Conservation (phyloP, 1,139 yeast genomes). For the Candida sanyaensis region DNA sequence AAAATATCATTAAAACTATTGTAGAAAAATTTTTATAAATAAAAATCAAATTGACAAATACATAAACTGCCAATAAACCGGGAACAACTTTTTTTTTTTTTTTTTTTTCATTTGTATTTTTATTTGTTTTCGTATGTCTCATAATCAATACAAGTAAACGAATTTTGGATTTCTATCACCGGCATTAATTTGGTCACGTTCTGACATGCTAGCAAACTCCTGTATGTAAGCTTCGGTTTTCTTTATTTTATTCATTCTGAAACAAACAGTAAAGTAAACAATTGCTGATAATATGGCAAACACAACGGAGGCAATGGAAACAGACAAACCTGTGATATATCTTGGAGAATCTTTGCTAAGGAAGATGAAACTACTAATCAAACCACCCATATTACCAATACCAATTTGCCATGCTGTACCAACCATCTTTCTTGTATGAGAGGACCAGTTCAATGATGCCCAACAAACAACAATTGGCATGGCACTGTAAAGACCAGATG, state of each 20-base stretch:
- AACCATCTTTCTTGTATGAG: slow-evolving; percentile 69
- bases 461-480: slow-evolving; percentile 80
- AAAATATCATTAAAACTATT: too few species aligned
- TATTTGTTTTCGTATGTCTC: too few species aligned
- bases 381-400: slow-evolving; percentile 83
- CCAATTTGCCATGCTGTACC: slow-evolving; percentile 81
- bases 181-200: slow-evolving; percentile 48
- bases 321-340: slow-evolving; percentile 57
- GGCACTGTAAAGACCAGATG: slow-evolving; percentile 65
- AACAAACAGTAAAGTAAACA: slow-evolving; percentile 43
- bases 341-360: slow-evolving; percentile 58
- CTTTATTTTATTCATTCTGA: slow-evolving; percentile 46
- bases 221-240: slow-evolving; percentile 33
- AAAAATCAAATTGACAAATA: too few species aligned
- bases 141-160: slow-evolving; percentile 32
- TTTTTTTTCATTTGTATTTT: too few species aligned
- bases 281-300: slow-evolving; percentile 50
- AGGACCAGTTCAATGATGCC: slow-evolving; percentile 66
- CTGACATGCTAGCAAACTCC: slow-evolving; percentile 47
- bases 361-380: slow-evolving; percentile 67
- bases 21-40: too few species aligned
- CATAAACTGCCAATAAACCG: too few species aligned
- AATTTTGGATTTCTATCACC: slow-evolving; percentile 74
- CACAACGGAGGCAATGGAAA: slow-evolving; percentile 53
- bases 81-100: too few species aligned